Base-by-base conservation (phyloP, 768 basidiomycete species). In the Collybia mongolica region DNA sequence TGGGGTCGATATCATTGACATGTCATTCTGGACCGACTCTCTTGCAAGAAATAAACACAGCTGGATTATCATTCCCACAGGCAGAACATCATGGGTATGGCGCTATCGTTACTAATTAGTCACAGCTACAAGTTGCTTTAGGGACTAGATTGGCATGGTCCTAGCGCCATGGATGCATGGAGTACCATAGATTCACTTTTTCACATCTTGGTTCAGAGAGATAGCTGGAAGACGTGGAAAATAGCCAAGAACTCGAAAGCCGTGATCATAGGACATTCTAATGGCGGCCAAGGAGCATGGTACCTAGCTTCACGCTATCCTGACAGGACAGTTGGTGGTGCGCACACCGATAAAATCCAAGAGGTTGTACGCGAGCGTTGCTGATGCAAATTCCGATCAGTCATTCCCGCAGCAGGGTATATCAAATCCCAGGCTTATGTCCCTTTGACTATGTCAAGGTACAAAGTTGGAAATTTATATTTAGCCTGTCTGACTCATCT, bases 71-170 rank as follows among this genome's bases (percentile, higher is more conserved):
- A 68, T 87, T n/a, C 89, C 93, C 0, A 79, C 83, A n/a, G 93
- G 94, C 0, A 73, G 85, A 45, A 93, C 88, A 1, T 79, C 86
- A 22, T 96, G 93, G 93, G 89, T 86, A 62, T 42, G 68, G 42
- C 8, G 23, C 17, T 14, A 19, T 48, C n/a, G 18, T 19, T 20
- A 45, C 44, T 20, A 28, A 18, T 3, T 49, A 20, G 18, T 46
- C 35, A 44, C 17, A 50, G 32, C 32, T 53, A 22, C 40, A 39
- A 18, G 32, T 38, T 39, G 15, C 26, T 24, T 14, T 45, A 91
- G 90, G 93, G 93, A 1, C 74, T 94, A 39, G 94, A 97, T 65
- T 96, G 93, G 93, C 94, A 92, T 59, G 94, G 93, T 0, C 83
- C 85, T 3, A 92, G 90, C 59, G 73, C 85, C 9, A 63, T 67